These are phyloP conservation scores for Ilyonectria mors-panacis DNA, from an alignment of 2,329 filamentous ascomycete species.

Conservation along the genomic window DNA sequence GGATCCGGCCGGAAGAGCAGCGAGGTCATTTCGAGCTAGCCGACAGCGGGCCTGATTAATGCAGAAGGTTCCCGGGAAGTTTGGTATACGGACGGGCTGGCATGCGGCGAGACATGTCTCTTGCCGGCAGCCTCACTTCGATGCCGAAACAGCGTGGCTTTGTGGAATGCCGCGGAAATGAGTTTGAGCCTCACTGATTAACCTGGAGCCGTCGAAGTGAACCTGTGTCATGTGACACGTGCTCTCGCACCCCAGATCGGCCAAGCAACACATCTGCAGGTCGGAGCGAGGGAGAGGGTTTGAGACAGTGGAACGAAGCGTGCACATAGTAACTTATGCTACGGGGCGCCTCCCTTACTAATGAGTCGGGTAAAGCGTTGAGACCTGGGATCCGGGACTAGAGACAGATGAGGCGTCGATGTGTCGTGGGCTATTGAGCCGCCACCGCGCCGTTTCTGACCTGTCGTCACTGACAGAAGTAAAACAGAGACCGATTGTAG, in stretches of 20 bases:
- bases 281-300: constrained; percentile 2
- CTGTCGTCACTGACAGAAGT: constrained; percentile 34
- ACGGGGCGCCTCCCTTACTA: constrained; percentile 24
- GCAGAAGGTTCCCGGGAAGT: constrained; percentile 22
- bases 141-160: constrained; percentile 18
- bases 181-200: constrained; percentile 35
- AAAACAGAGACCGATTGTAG: constrained; percentile 40
- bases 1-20: background rate
- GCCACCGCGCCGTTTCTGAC: constrained; percentile 30
- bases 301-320: constrained; percentile 6
- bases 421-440: constrained; percentile 24
- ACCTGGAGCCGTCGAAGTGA: constrained; percentile 31
- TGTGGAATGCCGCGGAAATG: constrained; percentile 45
- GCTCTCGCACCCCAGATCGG: constrained; percentile 38
- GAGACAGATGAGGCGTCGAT: constrained; percentile 29
- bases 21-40: constrained; percentile 13
- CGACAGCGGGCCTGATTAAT: constrained; percentile 33
- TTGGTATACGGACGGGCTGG: constrained; percentile 33
- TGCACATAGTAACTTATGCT: constrained; percentile 1
- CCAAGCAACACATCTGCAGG: constrained; percentile 37
- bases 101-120: constrained; percentile 42
- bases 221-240: constrained; percentile 35
- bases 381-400: constrained; percentile 7
- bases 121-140: constrained; percentile 42
- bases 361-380: constrained; percentile 23